These are phyloP conservation scores for Kokia cookei DNA, from an alignment of 441 rosid genomes.

Conservation along the genomic window DNA sequence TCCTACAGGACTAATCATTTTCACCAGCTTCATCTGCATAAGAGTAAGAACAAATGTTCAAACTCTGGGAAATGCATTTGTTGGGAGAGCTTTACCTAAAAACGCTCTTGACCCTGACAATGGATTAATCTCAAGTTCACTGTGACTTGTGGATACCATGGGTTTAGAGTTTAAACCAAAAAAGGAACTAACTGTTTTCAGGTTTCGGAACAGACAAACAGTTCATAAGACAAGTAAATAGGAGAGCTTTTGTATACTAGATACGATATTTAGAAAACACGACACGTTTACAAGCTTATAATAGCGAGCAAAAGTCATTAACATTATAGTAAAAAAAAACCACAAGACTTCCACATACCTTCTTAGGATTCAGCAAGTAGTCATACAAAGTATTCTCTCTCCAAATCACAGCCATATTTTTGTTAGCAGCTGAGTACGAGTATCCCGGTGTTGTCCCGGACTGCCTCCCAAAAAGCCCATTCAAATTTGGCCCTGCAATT, in stretches of 20 bases:
- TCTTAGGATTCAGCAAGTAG: conserved; percentile 66
- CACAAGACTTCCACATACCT: conserved; percentile 22
- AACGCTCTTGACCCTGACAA: not conserved
- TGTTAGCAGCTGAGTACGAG: conserved; percentile 69
- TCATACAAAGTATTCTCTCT: conserved; percentile 60
- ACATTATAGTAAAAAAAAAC: not conserved
- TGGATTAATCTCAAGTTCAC: not conserved
- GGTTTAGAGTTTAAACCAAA: not conserved
- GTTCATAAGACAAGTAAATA: not conserved
- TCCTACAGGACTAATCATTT: not conserved
- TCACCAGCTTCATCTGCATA: no score
- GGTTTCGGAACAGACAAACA: not conserved
- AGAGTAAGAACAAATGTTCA: not conserved
- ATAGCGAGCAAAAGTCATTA: not conserved
- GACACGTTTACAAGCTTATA: not conserved
- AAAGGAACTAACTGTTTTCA: not conserved
- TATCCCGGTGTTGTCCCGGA: conserved; percentile 66
- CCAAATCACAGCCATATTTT: conserved; percentile 62
- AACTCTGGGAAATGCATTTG: not conserved
- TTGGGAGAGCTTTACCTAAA: not conserved
- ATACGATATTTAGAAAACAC: not conserved
- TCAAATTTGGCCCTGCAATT: conserved; percentile 43
- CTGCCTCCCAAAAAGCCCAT: conserved; percentile 52
- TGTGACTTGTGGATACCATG: not conserved
- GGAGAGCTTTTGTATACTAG: not conserved